Conservation (phyloP, 768 basidiomycete species). For the Pleurotus pulmonarius region DNA sequence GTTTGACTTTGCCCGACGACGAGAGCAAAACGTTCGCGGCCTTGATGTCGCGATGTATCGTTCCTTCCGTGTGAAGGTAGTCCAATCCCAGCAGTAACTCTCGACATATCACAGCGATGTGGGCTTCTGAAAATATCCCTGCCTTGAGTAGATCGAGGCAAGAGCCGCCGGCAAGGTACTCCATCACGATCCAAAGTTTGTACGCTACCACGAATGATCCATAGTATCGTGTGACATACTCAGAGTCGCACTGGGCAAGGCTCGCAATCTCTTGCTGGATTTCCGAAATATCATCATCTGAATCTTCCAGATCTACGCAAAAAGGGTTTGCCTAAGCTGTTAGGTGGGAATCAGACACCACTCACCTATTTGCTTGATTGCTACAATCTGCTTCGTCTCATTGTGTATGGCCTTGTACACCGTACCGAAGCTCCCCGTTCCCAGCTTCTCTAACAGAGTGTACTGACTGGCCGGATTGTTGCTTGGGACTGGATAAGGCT, state of each 20-base stretch:
- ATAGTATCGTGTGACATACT: constrained; percentile 95
- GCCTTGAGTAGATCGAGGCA: constrained; percentile 95
- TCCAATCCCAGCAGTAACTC: constrained; percentile 91
- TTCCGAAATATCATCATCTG: constrained; percentile 97
- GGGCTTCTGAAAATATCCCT: constrained; percentile 85
- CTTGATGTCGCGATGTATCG: constrained; percentile 99
- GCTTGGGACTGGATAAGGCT: constrained; percentile 67
- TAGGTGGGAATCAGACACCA: constrained; percentile 10
- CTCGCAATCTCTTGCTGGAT: constrained; percentile 99
- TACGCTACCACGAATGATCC: constrained; percentile 96
- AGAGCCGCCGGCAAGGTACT: constrained; percentile 97
- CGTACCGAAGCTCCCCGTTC: constrained; percentile 93
- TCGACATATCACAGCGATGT: constrained; percentile 92
- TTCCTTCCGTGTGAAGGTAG: constrained; percentile 93
- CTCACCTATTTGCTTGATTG: constrained; percentile 96
- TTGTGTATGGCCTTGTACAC: constrained; percentile 98
- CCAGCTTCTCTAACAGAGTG: constrained; percentile 91
- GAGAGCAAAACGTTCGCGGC: constrained; percentile 94
- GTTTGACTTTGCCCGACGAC: constrained; percentile 89
- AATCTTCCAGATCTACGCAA: constrained; percentile 84
- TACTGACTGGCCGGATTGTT: constrained; percentile 89
- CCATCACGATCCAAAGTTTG: constrained; percentile 99
- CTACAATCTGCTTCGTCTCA: constrained; percentile 90
- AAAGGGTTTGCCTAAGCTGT: constrained; percentile 8
- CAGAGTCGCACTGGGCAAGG: constrained; percentile 92